Base-by-base conservation (phyloP, 139 green algal species). In the Eudorina sp. region DNA sequence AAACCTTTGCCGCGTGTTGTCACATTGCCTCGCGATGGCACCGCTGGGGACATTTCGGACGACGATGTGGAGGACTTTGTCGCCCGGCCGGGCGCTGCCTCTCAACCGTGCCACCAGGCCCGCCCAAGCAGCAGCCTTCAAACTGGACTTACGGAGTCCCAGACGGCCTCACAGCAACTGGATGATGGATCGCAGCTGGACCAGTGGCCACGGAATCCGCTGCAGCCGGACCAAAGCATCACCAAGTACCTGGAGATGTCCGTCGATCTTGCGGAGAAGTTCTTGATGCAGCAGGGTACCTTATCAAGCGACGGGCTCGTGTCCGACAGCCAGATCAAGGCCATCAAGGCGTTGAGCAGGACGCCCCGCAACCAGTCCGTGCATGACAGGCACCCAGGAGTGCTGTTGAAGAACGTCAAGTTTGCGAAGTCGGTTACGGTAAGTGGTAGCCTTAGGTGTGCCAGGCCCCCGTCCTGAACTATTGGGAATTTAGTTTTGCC, bases 381-480 rank as follows among this genome's bases (percentile, higher is more conserved):
- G 23, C 41, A 25, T 3, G 29, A 72, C 51, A 23, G 25, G 36
- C 83, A 88, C 83, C 68, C 68, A 21, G 34, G 68, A 3, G 68
- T 73, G 6, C 2, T 43, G 13, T 51, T 81, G 43, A 88, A 88
- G 68, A 25, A 23, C 13, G 45, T 88, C 13, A 11, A 53, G 68
- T 88, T 88, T 68, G 83, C 83, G 38, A 68, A 81, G 69, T 68
- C 72, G 68, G 36, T 88, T 51, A 58, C 31, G 46, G 82, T 88
- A 29, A 53, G 74, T 23, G n/a, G n/a, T n/a, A n/a, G n/a, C n/a
- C n/a, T n/a, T n/a, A n/a, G n/a, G n/a, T n/a, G n/a, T n/a, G n/a
- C n/a, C n/a, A n/a, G n/a, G n/a, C n/a, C n/a, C n/a, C n/a, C n/a
- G n/a, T n/a, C n/a, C n/a, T n/a, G n/a, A n/a, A n/a, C n/a, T n/a